Evolutionary conservation across 768 basidiomycete species (phyloP).

Genomic region (Mycena epipterygia): DNA sequence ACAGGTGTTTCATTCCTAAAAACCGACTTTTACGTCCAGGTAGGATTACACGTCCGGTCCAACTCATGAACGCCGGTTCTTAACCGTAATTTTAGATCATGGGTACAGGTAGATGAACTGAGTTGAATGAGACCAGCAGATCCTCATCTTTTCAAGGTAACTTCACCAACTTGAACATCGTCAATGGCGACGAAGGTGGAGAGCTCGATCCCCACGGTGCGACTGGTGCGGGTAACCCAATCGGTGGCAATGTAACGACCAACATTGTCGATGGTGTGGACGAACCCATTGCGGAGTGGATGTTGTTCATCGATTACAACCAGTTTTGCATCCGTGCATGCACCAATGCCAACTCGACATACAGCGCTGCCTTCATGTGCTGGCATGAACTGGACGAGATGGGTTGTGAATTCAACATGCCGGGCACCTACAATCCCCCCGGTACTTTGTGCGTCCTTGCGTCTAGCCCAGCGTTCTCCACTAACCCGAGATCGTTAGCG

Average conservation of each 20-base stretch:
- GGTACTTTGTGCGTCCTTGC: slow-evolving; percentile 53
- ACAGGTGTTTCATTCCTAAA: slow-evolving; percentile 26
- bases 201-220: slow-evolving; percentile 63
- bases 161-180: slow-evolving; percentile 57
- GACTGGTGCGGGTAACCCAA: slow-evolving; percentile 55
- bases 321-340: slow-evolving; percentile 60
- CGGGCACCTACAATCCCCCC: slow-evolving; percentile 58
- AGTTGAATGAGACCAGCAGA: too few relatives aligned
- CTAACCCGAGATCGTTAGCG: slow-evolving; percentile 38
- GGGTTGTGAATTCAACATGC: slow-evolving; percentile 62
- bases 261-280: slow-evolving; percentile 54
- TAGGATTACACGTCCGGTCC: too few relatives aligned
- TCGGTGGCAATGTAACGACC: slow-evolving; percentile 62
- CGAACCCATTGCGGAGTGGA: slow-evolving; percentile 57
- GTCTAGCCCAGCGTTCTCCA: background rate
- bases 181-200: slow-evolving; percentile 56
- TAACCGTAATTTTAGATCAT: too few relatives aligned
- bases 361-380: slow-evolving; percentile 10
- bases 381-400: slow-evolving; percentile 42
- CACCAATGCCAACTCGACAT: slow-evolving; percentile 53
- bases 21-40: slow-evolving; percentile 55
- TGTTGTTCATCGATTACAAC: slow-evolving; percentile 54
- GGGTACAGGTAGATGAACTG: too few relatives aligned
- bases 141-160: too few relatives aligned
- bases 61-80: too few relatives aligned